Percentiles rank a stretch among this genome's conserved stretches.
phyloP scores from a whole-genome alignment of 1,139 yeast genomes.

The Martiniozyma asiatica region DNA sequence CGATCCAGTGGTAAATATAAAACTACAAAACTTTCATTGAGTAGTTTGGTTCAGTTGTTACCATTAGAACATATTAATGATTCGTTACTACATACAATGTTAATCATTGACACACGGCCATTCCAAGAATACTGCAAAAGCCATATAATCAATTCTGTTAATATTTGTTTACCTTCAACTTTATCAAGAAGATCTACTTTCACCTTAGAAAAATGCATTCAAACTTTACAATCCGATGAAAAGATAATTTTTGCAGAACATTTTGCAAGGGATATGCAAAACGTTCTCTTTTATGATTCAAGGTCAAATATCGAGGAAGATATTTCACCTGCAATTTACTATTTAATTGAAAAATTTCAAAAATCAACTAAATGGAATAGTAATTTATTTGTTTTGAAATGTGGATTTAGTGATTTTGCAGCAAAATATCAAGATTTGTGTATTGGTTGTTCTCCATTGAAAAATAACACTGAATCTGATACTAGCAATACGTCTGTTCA shows the following conservation, averaged over 20 bases:
- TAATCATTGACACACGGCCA: conserved; percentile 39
- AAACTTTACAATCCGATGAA: conserved; percentile 35
- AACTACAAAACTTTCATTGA: too few relatives aligned
- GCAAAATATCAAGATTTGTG: background rate
- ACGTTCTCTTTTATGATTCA: conserved; percentile 30
- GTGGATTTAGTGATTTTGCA: conserved; percentile 26
- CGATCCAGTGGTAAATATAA: background rate
- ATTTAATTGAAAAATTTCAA: conserved; percentile 39
- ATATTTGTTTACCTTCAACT: conserved; percentile 45
- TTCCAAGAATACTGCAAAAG: conserved; percentile 40
- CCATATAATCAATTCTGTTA: conserved; percentile 35
- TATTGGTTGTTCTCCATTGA: background rate
- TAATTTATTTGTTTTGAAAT: conserved; percentile 24
- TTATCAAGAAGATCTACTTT: conserved; percentile 37
- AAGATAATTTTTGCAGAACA: conserved; percentile 22
- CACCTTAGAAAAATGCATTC: conserved; percentile 35
- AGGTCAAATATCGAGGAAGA: conserved; percentile 10
- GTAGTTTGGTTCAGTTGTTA: too few relatives aligned
- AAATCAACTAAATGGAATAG: conserved; percentile 27
- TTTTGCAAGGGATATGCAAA: conserved; percentile 23
- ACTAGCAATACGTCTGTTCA: conserved; percentile 2
- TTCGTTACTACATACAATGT: too few relatives aligned
- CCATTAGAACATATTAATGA: too few relatives aligned
- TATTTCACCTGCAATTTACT: conserved; percentile 29
- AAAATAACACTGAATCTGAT: background rate